Evolutionary conservation across 495 filamentous ascomycete genomes (phyloP).

Genomic region (Penicillium parvum): DNA sequence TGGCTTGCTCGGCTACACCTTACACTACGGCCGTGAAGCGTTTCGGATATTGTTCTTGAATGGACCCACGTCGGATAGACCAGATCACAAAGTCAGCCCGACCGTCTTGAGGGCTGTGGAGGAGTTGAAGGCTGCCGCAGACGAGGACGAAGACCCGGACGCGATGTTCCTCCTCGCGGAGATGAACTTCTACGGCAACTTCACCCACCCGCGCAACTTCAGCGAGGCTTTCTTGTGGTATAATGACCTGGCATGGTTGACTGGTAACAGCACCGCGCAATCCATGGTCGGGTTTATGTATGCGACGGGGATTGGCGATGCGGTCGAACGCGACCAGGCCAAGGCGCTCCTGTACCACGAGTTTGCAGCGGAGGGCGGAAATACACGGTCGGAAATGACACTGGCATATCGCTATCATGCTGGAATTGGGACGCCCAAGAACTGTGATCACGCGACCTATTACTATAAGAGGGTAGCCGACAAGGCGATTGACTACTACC

Average conservation of each 20-base stretch:
- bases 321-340: slow-evolving; percentile 83
- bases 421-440: slow-evolving; percentile 79
- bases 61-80: slow-evolving; percentile 29
- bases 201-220: slow-evolving; percentile 80
- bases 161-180: slow-evolving; percentile 88
- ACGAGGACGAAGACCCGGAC: slow-evolving; percentile 68
- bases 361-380: slow-evolving; percentile 80
- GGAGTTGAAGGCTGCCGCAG: slow-evolving; percentile 70
- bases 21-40: slow-evolving; percentile 45
- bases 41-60: slow-evolving; percentile 52
- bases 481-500: slow-evolving; percentile 81
- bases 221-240: slow-evolving; percentile 78
- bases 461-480: slow-evolving; percentile 94
- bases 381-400: slow-evolving; percentile 90
- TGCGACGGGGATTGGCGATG: slow-evolving; percentile 81
- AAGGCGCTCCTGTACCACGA: slow-evolving; percentile 91
- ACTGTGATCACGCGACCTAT: slow-evolving; percentile 77
- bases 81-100: slow-evolving; percentile 27
- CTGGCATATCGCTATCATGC: slow-evolving; percentile 80
- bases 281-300: slow-evolving; percentile 97
- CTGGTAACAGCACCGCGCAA: slow-evolving; percentile 87
- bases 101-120: slow-evolving; percentile 54
- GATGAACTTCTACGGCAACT: slow-evolving; percentile 97
- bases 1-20: slow-evolving; percentile 42
- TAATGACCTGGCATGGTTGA: slow-evolving; percentile 65